Base-by-base conservation (phyloP, 108 stramenopile species). In the Schizochytrium sp. region DNA sequence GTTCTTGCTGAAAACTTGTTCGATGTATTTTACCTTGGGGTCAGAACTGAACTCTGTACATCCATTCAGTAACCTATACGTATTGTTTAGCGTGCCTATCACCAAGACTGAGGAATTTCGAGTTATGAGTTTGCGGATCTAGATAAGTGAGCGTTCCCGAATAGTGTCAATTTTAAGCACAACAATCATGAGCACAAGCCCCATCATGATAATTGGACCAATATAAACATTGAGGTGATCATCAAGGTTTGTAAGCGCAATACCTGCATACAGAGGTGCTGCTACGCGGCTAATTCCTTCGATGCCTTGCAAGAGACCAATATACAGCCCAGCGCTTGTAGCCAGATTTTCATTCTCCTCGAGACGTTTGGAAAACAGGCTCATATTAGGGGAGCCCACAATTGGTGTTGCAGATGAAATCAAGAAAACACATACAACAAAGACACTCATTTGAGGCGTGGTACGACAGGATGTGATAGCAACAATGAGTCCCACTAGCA, bases 351-450 rank as follows among this genome's bases (percentile, higher is more conserved):
- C 76, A 19, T 83, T 38, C 28, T 83, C 76, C 76, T 83, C 50
- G 50, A 83, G 53, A 55, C 76, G 47, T 40, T 83, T 83, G 17
- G 76, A 55, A 42, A 55, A 83, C 0, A 83, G 76, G 55, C 76
- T 55, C 76, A 83, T 83, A 53, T 83, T 83, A 5, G 76, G 76
- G 15, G 76, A 83, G 5, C 76, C 76, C 17, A 55, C 53, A 42
- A 83, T 83, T 17, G 76, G 76, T 15, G 64, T 38, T 5, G 50
- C 47, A 42, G 50, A 19, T 10, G 17, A 47, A 10, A 47, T 17
- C 5, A 83, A 42, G 3, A 83, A 55, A 10, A 83, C 47, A 1
- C 76, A 83, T 40, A 83, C 3, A 17, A 55, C 76, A 83, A 83
- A 55, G 45, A 83, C 13, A 10, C 15, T 47, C 76, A 55, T 83